phyloP scores from a whole-genome alignment of 2,329 filamentous ascomycete species.

The Neopestalotiopsis sp. region DNA sequence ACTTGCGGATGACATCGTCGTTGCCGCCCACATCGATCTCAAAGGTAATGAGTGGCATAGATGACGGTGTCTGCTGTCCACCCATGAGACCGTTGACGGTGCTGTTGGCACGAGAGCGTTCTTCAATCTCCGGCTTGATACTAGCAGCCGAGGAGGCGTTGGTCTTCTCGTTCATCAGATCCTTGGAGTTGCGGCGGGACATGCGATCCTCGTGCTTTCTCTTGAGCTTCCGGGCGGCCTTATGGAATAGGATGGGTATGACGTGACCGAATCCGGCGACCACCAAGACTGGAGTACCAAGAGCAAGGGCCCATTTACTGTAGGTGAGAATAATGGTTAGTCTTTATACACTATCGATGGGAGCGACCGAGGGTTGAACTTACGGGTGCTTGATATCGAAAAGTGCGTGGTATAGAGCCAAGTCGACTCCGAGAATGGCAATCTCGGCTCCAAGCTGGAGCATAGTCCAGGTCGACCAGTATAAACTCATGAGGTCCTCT shows the following conservation, averaged over 20 bases:
- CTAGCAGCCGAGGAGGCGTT: conserved; percentile 6
- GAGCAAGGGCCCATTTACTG: conserved; percentile 58
- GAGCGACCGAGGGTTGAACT: conserved; percentile 30
- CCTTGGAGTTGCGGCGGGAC: conserved; percentile 6
- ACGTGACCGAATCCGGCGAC: conserved; percentile 60
- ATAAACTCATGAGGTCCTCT: conserved; percentile 64
- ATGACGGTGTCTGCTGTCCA: not conserved
- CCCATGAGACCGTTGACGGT: not conserved
- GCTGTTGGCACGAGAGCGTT: conserved; percentile 13
- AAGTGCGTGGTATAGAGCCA: conserved; percentile 57
- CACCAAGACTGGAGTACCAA: conserved; percentile 65
- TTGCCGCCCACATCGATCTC: conserved; percentile 22
- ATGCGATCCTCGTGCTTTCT: conserved; percentile 23
- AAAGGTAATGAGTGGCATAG: conserved; percentile 12
- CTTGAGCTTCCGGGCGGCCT: conserved; percentile 22
- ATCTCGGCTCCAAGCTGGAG: conserved; percentile 63
- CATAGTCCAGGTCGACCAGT: conserved; percentile 68
- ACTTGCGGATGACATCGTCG: conserved; percentile 18
- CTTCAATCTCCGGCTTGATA: conserved; percentile 7
- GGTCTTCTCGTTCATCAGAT: conserved; percentile 19
- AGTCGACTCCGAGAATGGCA: conserved; percentile 61
- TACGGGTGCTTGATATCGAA: conserved; percentile 57
- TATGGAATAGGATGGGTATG: conserved; percentile 35
- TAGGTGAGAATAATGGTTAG: no score
- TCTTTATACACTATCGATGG: not conserved